phyloP scores from a whole-genome alignment of 1,139 yeast species.

The Hyphopichia burtonii region DNA sequence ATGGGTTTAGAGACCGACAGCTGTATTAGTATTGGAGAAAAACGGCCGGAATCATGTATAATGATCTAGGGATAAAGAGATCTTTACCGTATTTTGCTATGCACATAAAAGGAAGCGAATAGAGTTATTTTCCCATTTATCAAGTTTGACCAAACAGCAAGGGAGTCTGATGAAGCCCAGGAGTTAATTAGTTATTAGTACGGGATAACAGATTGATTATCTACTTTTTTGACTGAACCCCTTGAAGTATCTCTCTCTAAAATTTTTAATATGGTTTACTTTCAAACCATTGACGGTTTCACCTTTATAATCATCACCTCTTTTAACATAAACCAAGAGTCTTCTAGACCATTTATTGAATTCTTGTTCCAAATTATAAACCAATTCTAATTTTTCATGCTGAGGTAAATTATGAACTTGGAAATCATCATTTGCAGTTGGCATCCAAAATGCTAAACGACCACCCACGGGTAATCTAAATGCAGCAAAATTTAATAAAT shows the following conservation, averaged over 20 bases:
- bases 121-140: background rate
- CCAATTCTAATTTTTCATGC: slow-evolving; percentile 68
- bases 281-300: slow-evolving; percentile 48
- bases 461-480: slow-evolving; percentile 71
- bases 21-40: too few species aligned
- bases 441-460: slow-evolving; percentile 95
- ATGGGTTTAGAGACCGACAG: too few species aligned
- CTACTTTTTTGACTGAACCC: slow-evolving; percentile 51
- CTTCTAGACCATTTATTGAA: slow-evolving; percentile 93
- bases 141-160: background rate
- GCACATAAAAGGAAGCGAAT: background rate
- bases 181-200: too few species aligned
- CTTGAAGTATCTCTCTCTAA: slow-evolving; percentile 77
- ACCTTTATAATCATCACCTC: slow-evolving; percentile 60
- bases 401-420: slow-evolving; percentile 74
- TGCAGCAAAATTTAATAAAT: slow-evolving; percentile 71
- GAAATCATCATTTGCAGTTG: slow-evolving; percentile 89
- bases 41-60: too few species aligned
- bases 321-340: slow-evolving; percentile 72
- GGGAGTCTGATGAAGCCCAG: too few species aligned
- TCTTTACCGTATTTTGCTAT: background rate
- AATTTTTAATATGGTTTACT: slow-evolving; percentile 49
- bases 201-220: too few species aligned
- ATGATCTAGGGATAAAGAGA: too few species aligned
- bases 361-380: slow-evolving; percentile 79